phyloP scores from a whole-genome alignment of 139 green algal genomes.

The Chlamydomonas urium region DNA sequence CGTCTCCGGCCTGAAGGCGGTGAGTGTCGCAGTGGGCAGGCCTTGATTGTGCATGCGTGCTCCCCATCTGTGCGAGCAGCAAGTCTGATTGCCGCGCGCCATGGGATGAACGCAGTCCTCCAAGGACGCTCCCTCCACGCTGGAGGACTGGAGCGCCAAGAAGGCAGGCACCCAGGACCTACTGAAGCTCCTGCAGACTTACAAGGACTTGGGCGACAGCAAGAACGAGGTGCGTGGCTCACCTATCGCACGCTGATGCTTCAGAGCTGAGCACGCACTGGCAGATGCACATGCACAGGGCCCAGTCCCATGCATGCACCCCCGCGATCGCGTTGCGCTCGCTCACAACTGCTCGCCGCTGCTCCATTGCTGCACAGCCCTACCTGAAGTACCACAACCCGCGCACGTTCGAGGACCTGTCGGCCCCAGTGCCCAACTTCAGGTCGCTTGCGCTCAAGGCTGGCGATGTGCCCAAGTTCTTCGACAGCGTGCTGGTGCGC shows the following conservation, averaged over 20 bases:
- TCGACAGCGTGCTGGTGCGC: conserved; percentile 46
- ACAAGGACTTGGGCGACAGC: conserved; percentile 54
- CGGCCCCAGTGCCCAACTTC: conserved; percentile 58
- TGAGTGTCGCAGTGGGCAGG: too few relatives aligned
- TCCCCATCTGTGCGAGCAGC: not conserved
- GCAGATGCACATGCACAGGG: not conserved
- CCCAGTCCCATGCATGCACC: not conserved
- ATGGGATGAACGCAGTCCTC: conserved; percentile 17
- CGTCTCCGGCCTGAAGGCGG: not conserved
- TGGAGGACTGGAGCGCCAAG: conserved; percentile 37
- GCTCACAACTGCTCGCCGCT: not conserved
- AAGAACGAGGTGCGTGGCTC: conserved; percentile 43
- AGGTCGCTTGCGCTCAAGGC: conserved; percentile 46
- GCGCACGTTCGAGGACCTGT: conserved; percentile 56
- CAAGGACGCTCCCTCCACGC: conserved; percentile 27
- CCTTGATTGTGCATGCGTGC: not conserved
- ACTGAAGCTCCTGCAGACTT: conserved; percentile 50
- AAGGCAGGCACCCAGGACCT: conserved; percentile 40
- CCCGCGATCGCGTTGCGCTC: not conserved
- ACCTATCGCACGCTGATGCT: not conserved
- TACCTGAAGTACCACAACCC: conserved; percentile 62
- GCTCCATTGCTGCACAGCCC: conserved; percentile 30
- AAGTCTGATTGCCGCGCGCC: not conserved
- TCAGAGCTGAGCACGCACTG: not conserved
- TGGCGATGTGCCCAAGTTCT: conserved; percentile 50